Conservation (phyloP, 2,329 filamentous ascomycete species). For the Thielaviopsis punctulata region DNA sequence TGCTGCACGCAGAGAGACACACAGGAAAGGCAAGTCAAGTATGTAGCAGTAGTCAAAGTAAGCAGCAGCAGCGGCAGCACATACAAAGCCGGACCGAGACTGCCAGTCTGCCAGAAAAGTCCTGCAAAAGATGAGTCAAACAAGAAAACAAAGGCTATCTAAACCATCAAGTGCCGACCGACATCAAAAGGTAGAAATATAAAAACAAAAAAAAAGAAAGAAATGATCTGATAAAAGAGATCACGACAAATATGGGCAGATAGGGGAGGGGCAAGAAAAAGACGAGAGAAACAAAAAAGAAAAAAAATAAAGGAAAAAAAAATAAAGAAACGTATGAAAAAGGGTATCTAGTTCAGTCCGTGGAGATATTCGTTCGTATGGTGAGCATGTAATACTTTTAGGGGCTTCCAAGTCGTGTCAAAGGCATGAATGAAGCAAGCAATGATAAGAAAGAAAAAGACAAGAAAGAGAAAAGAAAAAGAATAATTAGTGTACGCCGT, state of each 20-base stretch:
- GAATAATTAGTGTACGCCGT: no score
- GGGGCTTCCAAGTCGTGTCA: constrained; percentile 2
- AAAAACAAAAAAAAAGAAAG: background rate
- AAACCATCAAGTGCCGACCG: constrained; percentile 1
- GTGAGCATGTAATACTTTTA: background rate
- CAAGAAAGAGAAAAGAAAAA: background rate
- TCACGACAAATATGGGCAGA: no score
- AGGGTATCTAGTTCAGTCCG: constrained; percentile 8
- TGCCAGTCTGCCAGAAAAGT: background rate
- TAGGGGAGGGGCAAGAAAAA: background rate
- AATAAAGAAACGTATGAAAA: background rate
- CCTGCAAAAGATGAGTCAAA: background rate
- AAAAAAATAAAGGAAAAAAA: background rate
- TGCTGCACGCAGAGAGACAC: background rate
- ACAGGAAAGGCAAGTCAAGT: background rate
- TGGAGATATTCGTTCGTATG: background rate
- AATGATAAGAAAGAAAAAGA: background rate
- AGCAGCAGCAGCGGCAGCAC: background rate
- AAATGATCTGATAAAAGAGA: background rate
- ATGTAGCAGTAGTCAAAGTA: no score
- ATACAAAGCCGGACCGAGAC: background rate
- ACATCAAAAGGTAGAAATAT: background rate
- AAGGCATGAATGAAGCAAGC: background rate
- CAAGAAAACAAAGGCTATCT: constrained; percentile 6
- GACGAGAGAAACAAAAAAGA: background rate